These are phyloP conservation scores for Aspergillus novoparasiticus DNA, from an alignment of 2,329 filamentous ascomycete genomes.

Conservation along the genomic window DNA sequence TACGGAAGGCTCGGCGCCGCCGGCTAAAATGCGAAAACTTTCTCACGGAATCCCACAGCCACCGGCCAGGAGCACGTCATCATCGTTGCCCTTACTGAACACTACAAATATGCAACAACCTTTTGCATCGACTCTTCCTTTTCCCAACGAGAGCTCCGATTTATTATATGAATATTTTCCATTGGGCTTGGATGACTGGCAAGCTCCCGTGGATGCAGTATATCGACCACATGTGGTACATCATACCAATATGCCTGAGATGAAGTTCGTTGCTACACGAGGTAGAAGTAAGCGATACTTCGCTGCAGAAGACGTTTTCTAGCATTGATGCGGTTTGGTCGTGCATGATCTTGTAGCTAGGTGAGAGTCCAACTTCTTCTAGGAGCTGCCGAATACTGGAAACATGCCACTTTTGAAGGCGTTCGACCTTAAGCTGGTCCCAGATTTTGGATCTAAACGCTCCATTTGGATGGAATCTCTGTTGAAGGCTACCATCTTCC, in stretches of 20 bases:
- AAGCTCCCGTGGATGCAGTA: constrained; percentile 85
- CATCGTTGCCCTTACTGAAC: constrained; percentile 36
- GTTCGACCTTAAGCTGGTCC: not conserved
- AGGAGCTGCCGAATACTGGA: not conserved
- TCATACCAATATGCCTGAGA: constrained; percentile 72
- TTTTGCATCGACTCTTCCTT: constrained; percentile 60
- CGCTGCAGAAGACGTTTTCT: constrained; percentile 59
- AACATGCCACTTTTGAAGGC: not conserved
- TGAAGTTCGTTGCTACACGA: constrained; percentile 68
- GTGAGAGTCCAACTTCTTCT: not conserved
- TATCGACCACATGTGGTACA: constrained; percentile 93
- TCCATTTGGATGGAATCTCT: not conserved
- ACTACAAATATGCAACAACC: constrained; percentile 37
- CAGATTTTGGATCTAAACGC: not conserved
- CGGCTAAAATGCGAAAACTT: constrained; percentile 43
- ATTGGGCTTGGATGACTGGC: constrained; percentile 85
- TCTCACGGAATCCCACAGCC: constrained; percentile 33
- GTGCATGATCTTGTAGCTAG: constrained; percentile 10
- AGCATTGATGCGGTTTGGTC: constrained; percentile 11
- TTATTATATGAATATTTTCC: constrained; percentile 94
- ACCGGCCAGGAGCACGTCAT: constrained; percentile 34
- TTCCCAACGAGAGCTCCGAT: constrained; percentile 70
- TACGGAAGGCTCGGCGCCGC: constrained; percentile 35
- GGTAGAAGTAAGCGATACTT: constrained; percentile 74
- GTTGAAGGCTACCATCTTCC: not conserved